These are phyloP conservation scores for Coelastrella sp. DNA, from an alignment of 139 green algal species.

Conservation along the genomic window DNA sequence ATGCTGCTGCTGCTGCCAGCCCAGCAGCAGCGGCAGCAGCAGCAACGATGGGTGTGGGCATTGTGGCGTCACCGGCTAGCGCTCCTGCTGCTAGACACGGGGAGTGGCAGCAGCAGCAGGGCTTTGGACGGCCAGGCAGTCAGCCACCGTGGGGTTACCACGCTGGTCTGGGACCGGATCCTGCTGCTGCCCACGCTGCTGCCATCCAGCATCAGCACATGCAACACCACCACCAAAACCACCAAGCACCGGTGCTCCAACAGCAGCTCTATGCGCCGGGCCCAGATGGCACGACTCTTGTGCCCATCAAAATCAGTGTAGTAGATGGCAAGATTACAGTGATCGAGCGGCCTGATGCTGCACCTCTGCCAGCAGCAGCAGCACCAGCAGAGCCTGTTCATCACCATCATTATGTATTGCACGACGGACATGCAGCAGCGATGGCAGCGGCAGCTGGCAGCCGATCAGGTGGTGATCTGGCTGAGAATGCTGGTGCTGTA, in stretches of 20 bases:
- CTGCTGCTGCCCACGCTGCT: too few relatives aligned
- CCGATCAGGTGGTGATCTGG: not conserved
- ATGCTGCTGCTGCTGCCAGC: not conserved
- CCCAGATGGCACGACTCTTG: not conserved
- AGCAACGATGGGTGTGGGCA: not conserved
- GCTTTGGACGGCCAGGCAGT: not conserved
- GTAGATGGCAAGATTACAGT: not conserved
- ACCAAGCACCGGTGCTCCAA: not conserved
- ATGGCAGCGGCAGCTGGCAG: not conserved
- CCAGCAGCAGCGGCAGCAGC: not conserved
- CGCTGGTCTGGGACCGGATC: not conserved
- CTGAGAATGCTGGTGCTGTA: not conserved
- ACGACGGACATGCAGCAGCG: not conserved
- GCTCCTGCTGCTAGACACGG: not conserved
- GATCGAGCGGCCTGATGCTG: not conserved
- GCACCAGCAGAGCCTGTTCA: not conserved
- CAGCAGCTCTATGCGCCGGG: not conserved
- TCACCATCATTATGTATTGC: too few relatives aligned
- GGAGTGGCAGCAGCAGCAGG: slow-evolving; percentile 6
- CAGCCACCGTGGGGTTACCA: not conserved
- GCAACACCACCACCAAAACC: not conserved
- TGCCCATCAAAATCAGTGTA: not conserved
- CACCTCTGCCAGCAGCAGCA: not conserved
- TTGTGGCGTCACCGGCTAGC: not conserved
- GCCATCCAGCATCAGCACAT: not conserved